Evolutionary conservation across 2,329 filamentous ascomycete species (phyloP).

Genomic region (Metarhizium humberi): DNA sequence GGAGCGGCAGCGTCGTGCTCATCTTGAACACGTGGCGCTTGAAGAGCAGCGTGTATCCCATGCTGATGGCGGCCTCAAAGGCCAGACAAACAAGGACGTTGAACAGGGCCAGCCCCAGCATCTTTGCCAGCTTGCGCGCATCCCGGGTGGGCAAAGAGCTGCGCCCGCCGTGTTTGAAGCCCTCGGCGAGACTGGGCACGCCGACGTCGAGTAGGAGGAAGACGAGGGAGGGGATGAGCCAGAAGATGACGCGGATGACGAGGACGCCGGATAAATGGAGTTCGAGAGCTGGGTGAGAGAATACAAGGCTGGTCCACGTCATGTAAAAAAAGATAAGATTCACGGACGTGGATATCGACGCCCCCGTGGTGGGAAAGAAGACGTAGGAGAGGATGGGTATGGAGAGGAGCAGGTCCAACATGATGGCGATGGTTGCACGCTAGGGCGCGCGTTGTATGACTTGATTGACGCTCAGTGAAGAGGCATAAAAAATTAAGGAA

Average conservation of each 20-base stretch:
- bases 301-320: slow-evolving; percentile 77
- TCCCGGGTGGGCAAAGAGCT: slow-evolving; percentile 38
- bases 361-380: slow-evolving; percentile 44
- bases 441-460: too few species aligned
- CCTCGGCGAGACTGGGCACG: slow-evolving; percentile 58
- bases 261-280: slow-evolving; percentile 67
- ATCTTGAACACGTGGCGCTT: slow-evolving; percentile 35
- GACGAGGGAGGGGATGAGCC: slow-evolving; percentile 60
- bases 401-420: slow-evolving; percentile 60
- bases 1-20: slow-evolving; percentile 38
- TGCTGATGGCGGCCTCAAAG: slow-evolving; percentile 32
- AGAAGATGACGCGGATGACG: slow-evolving; percentile 59
- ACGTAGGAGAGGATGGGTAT: slow-evolving; percentile 64
- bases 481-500: too few species aligned
- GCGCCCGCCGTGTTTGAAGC: slow-evolving; percentile 57
- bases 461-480: too few species aligned
- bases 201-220: slow-evolving; percentile 66
- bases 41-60: slow-evolving; percentile 25
- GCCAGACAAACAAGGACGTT: slow-evolving; percentile 36
- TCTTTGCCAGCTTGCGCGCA: slow-evolving; percentile 21
- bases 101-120: slow-evolving; percentile 31
- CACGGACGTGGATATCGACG: slow-evolving; percentile 67
- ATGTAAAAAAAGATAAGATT: slow-evolving; percentile 86
- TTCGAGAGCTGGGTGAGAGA: slow-evolving; percentile 64
- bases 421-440: slow-evolving; percentile 4